phyloP scores from a whole-genome alignment of 495 filamentous ascomycete species.

The Paragyromitra xinjiangensis region DNA sequence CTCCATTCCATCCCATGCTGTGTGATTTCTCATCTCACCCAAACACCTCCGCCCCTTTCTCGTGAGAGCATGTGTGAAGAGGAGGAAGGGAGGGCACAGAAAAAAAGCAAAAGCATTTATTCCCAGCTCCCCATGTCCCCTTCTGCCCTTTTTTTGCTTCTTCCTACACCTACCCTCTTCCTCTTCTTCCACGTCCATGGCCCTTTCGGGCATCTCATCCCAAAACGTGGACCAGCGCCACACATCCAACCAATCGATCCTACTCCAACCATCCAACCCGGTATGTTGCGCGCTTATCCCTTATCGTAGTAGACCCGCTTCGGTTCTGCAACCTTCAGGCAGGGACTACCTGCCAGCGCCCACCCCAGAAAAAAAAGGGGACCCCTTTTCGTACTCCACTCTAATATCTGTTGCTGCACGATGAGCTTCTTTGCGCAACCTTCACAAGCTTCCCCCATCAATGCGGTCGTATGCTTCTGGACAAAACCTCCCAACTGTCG shows the following conservation, averaged over 20 bases:
- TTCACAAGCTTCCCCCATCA: not conserved
- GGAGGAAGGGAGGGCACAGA: not conserved
- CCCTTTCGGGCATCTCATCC: slow-evolving; percentile 36
- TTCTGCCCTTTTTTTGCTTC: slow-evolving; percentile 10
- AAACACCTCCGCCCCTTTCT: slow-evolving; percentile 41
- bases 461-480: slow-evolving; percentile 20
- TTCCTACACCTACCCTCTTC: not conserved
- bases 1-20: slow-evolving; percentile 25
- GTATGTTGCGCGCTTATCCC: slow-evolving; percentile 13
- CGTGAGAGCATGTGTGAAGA: slow-evolving; percentile 9
- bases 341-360: slow-evolving; percentile 5
- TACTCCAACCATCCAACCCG: slow-evolving; percentile 16
- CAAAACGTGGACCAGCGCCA: slow-evolving; percentile 25
- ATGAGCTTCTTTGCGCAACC: slow-evolving; percentile 42
- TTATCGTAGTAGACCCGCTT: slow-evolving; percentile 23
- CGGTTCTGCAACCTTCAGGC: slow-evolving; percentile 11
- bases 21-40: slow-evolving; percentile 20
- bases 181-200: not conserved
- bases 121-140: slow-evolving; percentile 17
- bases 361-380: slow-evolving; percentile 1
- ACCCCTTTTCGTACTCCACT: slow-evolving; percentile 26
- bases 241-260: slow-evolving; percentile 31
- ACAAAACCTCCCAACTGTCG: slow-evolving; percentile 23
- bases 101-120: slow-evolving; percentile 22
- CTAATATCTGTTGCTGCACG: slow-evolving; percentile 27